Percentiles rank a stretch among this genome's conserved stretches.
phyloP scores from a whole-genome alignment of 129 eudicot species.

The Flaveria robusta region DNA sequence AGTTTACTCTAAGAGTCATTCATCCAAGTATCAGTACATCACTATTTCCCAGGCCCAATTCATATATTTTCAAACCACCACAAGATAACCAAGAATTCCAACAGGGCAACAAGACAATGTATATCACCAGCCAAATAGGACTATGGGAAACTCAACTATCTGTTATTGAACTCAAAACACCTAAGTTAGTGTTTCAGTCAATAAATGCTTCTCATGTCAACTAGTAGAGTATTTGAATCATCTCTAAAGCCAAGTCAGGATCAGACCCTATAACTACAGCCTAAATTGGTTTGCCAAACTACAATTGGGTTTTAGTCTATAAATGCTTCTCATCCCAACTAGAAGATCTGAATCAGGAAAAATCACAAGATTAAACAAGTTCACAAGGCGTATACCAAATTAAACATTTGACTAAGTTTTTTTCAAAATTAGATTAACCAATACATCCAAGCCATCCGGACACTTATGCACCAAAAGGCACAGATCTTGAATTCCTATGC shows the following conservation, averaged over 20 bases:
- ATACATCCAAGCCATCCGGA: too few relatives aligned
- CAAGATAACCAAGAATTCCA: neutral
- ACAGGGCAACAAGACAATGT: neutral
- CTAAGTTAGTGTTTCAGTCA: neutral
- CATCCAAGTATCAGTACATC: neutral
- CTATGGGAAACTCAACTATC: neutral
- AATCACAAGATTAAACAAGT: too few relatives aligned
- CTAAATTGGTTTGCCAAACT: neutral
- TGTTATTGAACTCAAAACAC: neutral
- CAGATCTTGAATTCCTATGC: too few relatives aligned
- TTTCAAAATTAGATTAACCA: too few relatives aligned
- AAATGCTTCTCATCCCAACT: neutral
- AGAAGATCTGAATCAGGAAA: too few relatives aligned
- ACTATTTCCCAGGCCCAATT: neutral
- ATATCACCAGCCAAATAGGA: neutral
- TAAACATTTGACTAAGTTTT: too few relatives aligned
- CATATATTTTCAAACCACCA: constrained; percentile 3
- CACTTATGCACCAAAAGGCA: too few relatives aligned
- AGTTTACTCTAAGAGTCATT: neutral
- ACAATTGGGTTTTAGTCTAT: neutral
- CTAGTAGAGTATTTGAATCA: neutral
- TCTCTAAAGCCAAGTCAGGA: constrained; percentile 5
- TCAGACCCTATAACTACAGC: neutral
- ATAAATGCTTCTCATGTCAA: constrained; percentile 5
- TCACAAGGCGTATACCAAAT: too few relatives aligned